Conservation (phyloP, 345 rosid species). For the Syzygium aqueum region DNA sequence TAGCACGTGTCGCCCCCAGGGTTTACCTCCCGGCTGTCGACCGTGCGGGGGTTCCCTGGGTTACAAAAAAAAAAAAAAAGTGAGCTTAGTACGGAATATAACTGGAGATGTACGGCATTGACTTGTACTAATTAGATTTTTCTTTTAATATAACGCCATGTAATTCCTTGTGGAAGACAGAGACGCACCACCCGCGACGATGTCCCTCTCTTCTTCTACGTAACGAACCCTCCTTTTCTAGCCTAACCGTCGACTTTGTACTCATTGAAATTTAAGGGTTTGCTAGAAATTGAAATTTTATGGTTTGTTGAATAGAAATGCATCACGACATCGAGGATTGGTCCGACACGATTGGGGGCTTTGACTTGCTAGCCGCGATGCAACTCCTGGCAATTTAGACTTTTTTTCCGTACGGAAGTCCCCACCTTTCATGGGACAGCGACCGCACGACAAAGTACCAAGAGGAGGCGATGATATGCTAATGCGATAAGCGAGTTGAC, state of each 20-base stretch:
- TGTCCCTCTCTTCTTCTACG: too few species aligned
- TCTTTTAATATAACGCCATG: not conserved
- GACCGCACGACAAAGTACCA: not conserved
- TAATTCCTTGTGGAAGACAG: not conserved
- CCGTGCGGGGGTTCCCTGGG: too few species aligned
- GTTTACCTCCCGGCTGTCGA: too few species aligned
- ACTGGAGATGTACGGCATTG: not conserved
- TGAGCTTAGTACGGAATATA: not conserved
- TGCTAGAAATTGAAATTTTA: not conserved
- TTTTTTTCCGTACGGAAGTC: not conserved
- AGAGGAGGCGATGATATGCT: not conserved
- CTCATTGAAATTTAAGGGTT: too few species aligned
- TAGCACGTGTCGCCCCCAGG: too few species aligned
- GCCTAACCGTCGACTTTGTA: too few species aligned
- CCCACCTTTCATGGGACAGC: not conserved
- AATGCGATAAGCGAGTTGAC: not conserved
- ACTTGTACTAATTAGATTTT: not conserved
- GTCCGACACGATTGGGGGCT: not conserved
- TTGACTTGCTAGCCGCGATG: not conserved
- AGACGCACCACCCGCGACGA: not conserved
- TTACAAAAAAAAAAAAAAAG: fast-evolving
- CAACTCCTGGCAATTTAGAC: not conserved
- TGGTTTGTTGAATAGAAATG: not conserved
- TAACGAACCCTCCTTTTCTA: too few species aligned
- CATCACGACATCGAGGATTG: not conserved